Evolutionary conservation across 495 filamentous ascomycete genomes (phyloP).

Genomic region (Aspergillus coremiiformis): DNA sequence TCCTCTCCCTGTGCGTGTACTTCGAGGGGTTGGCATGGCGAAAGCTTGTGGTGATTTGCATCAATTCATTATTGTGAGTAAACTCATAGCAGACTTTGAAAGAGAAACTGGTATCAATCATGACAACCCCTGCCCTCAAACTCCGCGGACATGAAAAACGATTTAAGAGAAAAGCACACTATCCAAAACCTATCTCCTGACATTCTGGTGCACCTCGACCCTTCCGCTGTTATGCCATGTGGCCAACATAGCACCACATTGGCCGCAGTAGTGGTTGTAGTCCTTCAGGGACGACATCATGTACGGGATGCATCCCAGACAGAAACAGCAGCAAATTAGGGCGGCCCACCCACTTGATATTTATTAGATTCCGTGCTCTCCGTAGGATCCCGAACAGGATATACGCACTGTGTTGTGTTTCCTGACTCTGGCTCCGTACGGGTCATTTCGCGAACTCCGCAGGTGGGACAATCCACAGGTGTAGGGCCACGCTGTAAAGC

Average conservation of each 20-base stretch:
- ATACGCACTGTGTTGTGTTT: constrained; percentile 45
- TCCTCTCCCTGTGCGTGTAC: too few species aligned
- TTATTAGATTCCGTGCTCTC: neutral
- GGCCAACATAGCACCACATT: constrained; percentile 41
- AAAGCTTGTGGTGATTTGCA: neutral
- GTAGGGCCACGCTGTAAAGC: constrained; percentile 27
- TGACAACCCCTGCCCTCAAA: neutral
- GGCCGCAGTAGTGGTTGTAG: constrained; percentile 44
- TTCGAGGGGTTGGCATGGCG: too few species aligned
- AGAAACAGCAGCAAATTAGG: constrained; percentile 38
- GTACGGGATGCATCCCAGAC: constrained; percentile 48
- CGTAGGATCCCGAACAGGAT: neutral
- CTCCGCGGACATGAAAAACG: neutral
- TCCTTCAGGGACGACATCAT: constrained; percentile 45
- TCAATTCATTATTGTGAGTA: neutral
- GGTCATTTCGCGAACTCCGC: constrained; percentile 42
- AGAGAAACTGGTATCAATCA: neutral
- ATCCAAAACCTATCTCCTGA: neutral
- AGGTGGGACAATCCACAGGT: constrained; percentile 45
- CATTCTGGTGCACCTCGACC: constrained; percentile 34
- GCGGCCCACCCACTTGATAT: constrained; percentile 43
- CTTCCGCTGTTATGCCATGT: constrained; percentile 47
- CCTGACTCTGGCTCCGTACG: constrained; percentile 32
- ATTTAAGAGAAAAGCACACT: neutral
- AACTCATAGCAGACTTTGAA: neutral